A percentile compares a stretch with the other conserved stretches of the same genome.
Evolutionary conservation across 2,329 filamentous ascomycete species (phyloP).

Genomic region (Endocalyx cinctus): DNA sequence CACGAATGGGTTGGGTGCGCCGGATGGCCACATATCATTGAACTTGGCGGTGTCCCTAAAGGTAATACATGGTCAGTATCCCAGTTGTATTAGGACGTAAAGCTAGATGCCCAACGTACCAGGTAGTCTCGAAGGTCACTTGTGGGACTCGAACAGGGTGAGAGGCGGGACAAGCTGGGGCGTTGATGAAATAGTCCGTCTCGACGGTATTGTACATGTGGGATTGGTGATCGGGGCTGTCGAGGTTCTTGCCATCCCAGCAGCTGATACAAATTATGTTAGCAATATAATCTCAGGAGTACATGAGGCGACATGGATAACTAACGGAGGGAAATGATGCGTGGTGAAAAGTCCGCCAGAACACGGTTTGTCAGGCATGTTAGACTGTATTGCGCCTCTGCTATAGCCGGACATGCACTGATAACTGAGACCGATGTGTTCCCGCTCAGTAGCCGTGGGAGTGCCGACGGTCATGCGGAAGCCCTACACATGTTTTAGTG

Average conservation of each 20-base stretch:
- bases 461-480: constrained; percentile 41
- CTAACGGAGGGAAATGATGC: constrained; percentile 32
- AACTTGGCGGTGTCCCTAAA: constrained; percentile 29
- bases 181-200: constrained; percentile 13
- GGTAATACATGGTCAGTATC: neutral
- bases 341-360: constrained; percentile 35
- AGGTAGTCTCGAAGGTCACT: constrained; percentile 17
- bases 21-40: constrained; percentile 32
- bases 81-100: neutral
- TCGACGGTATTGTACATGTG: constrained; percentile 22
- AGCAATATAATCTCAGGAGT: neutral
- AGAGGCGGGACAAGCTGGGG: constrained; percentile 21
- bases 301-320: constrained; percentile 1
- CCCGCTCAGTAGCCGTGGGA: constrained; percentile 13
- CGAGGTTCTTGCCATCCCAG: constrained; percentile 18
- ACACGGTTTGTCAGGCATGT: constrained; percentile 34
- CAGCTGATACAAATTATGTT: constrained; percentile 6
- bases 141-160: constrained; percentile 33
- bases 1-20: constrained; percentile 27
- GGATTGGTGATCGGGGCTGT: constrained; percentile 17
- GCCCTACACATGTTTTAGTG: constrained; percentile 20
- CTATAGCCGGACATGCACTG: constrained; percentile 33
- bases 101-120: neutral
- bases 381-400: constrained; percentile 29
- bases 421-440: constrained; percentile 33